phyloP scores from a whole-genome alignment of 441 rosid genomes.

The Omphalea diandra region DNA sequence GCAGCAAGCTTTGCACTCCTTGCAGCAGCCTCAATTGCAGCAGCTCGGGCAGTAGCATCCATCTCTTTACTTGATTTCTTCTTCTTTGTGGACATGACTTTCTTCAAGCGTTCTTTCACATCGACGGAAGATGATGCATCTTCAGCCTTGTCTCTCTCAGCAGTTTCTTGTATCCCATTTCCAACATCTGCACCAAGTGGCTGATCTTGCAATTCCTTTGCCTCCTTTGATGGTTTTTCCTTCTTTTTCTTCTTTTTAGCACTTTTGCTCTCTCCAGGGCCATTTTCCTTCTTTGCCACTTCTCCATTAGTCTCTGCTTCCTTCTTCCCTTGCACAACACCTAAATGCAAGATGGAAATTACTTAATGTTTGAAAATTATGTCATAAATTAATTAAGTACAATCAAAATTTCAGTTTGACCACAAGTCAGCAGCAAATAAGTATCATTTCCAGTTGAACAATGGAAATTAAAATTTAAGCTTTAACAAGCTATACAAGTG shows the following conservation, averaged over 20 bases:
- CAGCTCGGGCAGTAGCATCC: constrained; percentile 67
- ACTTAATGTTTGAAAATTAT: not conserved
- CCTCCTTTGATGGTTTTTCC: constrained; percentile 51
- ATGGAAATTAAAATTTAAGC: not conserved
- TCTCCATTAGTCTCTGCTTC: constrained; percentile 37
- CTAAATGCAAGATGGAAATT: constrained; percentile 22
- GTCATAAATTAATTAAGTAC: no score
- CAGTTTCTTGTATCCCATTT: constrained; percentile 32
- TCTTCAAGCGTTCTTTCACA: constrained; percentile 68
- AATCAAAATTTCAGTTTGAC: not conserved
- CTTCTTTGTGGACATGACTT: constrained; percentile 56
- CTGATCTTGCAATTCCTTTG: constrained; percentile 46
- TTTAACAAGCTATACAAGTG: no score
- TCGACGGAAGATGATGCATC: constrained; percentile 48
- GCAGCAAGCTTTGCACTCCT: constrained; percentile 72
- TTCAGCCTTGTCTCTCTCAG: constrained; percentile 34
- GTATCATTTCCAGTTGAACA: not conserved
- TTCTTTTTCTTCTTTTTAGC: constrained; percentile 77
- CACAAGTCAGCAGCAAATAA: not conserved
- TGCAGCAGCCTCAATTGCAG: constrained; percentile 71
- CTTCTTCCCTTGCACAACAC: constrained; percentile 34
- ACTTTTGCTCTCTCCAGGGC: constrained; percentile 51
- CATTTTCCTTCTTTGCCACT: constrained; percentile 50
- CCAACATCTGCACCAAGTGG: constrained; percentile 28
- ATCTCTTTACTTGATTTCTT: constrained; percentile 71